Evolutionary conservation across 352 stramenopile genomes (phyloP).

Genomic region (Globisporangium parvum): DNA sequence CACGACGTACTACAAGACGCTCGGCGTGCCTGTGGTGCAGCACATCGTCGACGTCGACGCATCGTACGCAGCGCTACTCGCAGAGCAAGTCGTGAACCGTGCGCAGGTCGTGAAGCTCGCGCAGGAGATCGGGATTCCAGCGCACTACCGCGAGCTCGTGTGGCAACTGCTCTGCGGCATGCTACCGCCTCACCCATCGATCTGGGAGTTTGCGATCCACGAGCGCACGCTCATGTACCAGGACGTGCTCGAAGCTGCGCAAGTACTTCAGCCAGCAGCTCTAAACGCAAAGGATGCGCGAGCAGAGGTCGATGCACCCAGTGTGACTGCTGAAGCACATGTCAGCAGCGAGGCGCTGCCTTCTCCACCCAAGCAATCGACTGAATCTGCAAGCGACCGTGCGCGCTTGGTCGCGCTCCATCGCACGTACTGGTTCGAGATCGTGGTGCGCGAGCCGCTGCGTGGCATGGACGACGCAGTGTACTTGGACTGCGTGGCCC

Average conservation of each 20-base stretch:
- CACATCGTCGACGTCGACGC: constrained; percentile 78
- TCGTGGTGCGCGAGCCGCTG: constrained; percentile 22
- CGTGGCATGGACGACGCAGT: constrained; percentile 33
- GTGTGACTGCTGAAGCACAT: not conserved
- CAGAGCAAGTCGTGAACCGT: constrained; percentile 48
- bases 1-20: constrained; percentile 86
- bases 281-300: not conserved
- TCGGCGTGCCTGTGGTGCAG: constrained; percentile 79
- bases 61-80: constrained; percentile 61
- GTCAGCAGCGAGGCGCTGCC: not conserved
- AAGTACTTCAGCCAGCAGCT: constrained; percentile 28
- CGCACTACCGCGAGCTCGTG: constrained; percentile 38
- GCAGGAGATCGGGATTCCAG: constrained; percentile 62
- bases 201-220: constrained; percentile 54
- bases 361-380: not conserved
- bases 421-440: constrained; percentile 34
- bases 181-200: constrained; percentile 41
- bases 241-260: constrained; percentile 44
- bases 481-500: constrained; percentile 29
- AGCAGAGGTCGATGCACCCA: constrained; percentile 2
- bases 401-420: constrained; percentile 30
- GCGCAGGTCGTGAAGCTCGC: constrained; percentile 66
- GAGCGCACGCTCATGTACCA: constrained; percentile 61
- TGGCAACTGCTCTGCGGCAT: constrained; percentile 61
- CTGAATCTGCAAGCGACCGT: constrained; percentile 1